These are phyloP conservation scores for Syncephalastrum contaminatum DNA, from an alignment of 371 early-diverging fungal species.

Conservation along the genomic window DNA sequence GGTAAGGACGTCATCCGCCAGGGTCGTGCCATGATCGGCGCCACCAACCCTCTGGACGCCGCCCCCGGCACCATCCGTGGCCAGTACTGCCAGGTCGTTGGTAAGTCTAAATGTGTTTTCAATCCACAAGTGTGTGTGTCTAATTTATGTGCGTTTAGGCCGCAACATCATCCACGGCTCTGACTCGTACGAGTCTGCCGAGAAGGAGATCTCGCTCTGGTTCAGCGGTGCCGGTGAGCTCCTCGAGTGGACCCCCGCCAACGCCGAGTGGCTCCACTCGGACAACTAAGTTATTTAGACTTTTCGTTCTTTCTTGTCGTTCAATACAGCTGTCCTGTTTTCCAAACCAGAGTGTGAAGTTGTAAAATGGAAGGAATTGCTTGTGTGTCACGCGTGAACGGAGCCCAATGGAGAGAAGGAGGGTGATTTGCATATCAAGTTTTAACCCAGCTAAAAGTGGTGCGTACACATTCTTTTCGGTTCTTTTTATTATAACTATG, in stretches of 20 bases:
- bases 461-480: not conserved
- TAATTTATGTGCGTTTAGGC: conserved; percentile 41
- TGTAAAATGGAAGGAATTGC: no score
- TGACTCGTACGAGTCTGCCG: conserved; percentile 89
- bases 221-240: conserved; percentile 70
- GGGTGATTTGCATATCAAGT: no score
- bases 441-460: no score
- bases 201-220: conserved; percentile 92
- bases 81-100: conserved; percentile 65
- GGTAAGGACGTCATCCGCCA: conserved; percentile 90
- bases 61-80: conserved; percentile 95
- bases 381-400: no score
- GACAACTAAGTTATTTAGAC: conserved; percentile 29
- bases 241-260: conserved; percentile 44
- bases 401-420: no score
- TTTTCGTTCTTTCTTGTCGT: no score
- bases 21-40: conserved; percentile 89
- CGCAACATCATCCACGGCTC: conserved; percentile 95
- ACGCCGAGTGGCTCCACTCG: conserved; percentile 40
- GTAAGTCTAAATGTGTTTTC: not conserved
- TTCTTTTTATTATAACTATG: not conserved
- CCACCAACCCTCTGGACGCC: conserved; percentile 78
- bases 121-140: conserved; percentile 21
- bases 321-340: no score
- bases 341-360: no score